Conservation (phyloP, 2,329 filamentous ascomycete genomes). For the Fusarium oxysporum region DNA sequence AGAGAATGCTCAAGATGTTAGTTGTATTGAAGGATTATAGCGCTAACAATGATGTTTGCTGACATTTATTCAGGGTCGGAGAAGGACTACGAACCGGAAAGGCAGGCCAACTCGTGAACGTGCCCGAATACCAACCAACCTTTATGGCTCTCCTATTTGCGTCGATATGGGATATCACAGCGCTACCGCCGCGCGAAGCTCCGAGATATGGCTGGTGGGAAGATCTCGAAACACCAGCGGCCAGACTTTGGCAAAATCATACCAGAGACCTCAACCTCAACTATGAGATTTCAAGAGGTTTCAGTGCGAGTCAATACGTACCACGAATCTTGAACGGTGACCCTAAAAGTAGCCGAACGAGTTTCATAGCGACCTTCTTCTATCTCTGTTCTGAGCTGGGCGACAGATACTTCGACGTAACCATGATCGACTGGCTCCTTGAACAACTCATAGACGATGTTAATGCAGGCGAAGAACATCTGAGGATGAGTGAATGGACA, state of each 20-base stretch:
- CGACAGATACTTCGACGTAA: slow-evolving; percentile 55
- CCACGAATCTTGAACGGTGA: slow-evolving; percentile 51
- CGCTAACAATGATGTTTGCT: slow-evolving; percentile 11
- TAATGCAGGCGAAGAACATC: slow-evolving; percentile 53
- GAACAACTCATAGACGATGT: slow-evolving; percentile 60
- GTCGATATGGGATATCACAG: slow-evolving; percentile 55
- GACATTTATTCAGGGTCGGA: slow-evolving; percentile 52
- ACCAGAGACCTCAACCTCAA: slow-evolving; percentile 52
- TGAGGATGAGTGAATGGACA: slow-evolving; percentile 56
- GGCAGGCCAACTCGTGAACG: slow-evolving; percentile 54
- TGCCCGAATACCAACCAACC: slow-evolving; percentile 57
- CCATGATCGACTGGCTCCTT: slow-evolving; percentile 59
- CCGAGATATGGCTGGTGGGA: slow-evolving; percentile 54
- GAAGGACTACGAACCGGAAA: slow-evolving; percentile 54
- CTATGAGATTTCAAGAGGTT: slow-evolving; percentile 52
- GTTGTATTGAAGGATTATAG: slow-evolving; percentile 3
- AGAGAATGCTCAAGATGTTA: slow-evolving; percentile 54
- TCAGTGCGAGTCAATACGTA: slow-evolving; percentile 49
- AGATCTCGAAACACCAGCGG: slow-evolving; percentile 51
- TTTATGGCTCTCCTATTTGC: slow-evolving; percentile 59
- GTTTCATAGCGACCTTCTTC: slow-evolving; percentile 61
- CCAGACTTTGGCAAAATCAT: slow-evolving; percentile 52
- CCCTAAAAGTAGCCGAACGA: slow-evolving; percentile 55
- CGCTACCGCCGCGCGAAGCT: slow-evolving; percentile 50
- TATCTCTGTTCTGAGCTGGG: slow-evolving; percentile 60